Conservation (phyloP, 495 filamentous ascomycete genomes). For the Neurospora sp. region DNA sequence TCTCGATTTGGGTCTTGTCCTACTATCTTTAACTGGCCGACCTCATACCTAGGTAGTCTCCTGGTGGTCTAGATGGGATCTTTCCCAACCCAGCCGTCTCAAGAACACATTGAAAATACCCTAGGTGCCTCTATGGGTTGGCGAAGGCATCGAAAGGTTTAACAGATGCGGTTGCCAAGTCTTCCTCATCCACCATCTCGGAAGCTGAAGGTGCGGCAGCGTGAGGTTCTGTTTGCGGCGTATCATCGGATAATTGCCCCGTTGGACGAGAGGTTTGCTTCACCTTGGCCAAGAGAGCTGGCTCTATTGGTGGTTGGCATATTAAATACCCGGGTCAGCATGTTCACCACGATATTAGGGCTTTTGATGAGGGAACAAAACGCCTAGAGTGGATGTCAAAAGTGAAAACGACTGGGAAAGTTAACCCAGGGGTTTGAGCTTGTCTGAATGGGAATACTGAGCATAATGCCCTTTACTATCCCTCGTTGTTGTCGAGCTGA, state of each 20-base stretch:
- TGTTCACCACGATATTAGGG: background rate
- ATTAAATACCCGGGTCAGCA: background rate
- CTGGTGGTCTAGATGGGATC: too few species aligned
- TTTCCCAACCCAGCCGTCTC: background rate
- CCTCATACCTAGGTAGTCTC: too few species aligned
- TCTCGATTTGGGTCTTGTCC: too few species aligned
- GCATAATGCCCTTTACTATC: background rate
- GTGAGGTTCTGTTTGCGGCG: background rate
- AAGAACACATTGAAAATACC: background rate
- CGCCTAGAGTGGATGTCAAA: background rate
- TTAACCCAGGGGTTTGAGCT: background rate
- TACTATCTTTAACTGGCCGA: too few species aligned
- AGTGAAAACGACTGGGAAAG: background rate
- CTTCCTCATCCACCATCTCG: constrained; percentile 5
- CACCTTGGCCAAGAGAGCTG: background rate
- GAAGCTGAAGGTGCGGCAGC: constrained; percentile 17
- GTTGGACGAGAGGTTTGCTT: background rate
- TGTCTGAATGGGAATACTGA: background rate
- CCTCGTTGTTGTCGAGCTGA: background rate
- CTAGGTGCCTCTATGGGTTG: background rate
- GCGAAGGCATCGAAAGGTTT: too few species aligned
- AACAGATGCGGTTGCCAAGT: background rate
- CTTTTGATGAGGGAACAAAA: background rate
- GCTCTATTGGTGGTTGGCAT: background rate
- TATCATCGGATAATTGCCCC: background rate